Base-by-base conservation (phyloP, 2,329 filamentous ascomycete genomes). In the Aureobasidium lini region DNA sequence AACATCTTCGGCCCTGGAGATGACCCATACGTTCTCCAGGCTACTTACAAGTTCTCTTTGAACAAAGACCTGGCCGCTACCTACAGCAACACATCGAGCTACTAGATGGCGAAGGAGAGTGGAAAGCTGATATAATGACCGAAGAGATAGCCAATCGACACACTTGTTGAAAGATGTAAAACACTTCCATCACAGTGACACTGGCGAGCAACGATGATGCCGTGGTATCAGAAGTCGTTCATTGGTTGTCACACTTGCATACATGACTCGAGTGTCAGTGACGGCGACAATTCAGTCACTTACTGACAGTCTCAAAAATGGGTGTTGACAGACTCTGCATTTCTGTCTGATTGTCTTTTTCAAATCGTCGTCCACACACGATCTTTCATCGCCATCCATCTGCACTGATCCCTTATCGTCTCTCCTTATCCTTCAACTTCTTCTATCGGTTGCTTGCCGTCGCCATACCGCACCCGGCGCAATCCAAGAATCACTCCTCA, bases 1-100 rank as follows among this genome's bases (percentile, higher is more conserved):
- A 73, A 81, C 62, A 77, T 81, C 62, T 81, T 76, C 62, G 74
- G 76, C 2, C 76, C 77, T 2, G 72, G 68, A 2, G 72, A 74
- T 63, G 68, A 67, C 5, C 71, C 75, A 10, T 79, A 77, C 62
- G 71, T 72, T 15, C 66, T 79, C 16, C 71, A 78, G 67, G 76
- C 76, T 10, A 66, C 67, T 32, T 78, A 79, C 63, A 69, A 72
- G 29, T 79, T 78, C 66, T 75, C 73, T 3, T 61, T 70, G 29
- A 71, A 74, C 57, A 47, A 61, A 46, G 60, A 62, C 16, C 42
- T 61, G 49, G 61, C 59, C 15, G 57, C 40, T 49, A 36, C 47
- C 13, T 63, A 50, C 31, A 63, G 62, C 62, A 36, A 28, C 40
- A 57, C 56, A 15, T 49, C 36, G 16, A 37, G 52, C 40, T 44